phyloP scores from a whole-genome alignment of 768 basidiomycete species.

The Sarcomyxa edulis region DNA sequence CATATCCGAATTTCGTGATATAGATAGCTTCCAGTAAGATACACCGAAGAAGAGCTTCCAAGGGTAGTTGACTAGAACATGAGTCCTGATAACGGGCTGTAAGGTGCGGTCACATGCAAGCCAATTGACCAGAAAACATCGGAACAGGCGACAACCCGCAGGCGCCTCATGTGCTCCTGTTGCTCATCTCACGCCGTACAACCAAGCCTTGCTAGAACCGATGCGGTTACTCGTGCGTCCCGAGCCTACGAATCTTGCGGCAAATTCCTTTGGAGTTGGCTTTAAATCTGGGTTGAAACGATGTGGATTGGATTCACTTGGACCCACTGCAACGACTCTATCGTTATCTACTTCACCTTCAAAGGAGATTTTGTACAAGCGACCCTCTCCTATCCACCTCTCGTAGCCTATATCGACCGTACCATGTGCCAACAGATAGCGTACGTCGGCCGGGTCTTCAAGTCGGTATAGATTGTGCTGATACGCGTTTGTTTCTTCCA shows the following conservation, averaged over 20 bases:
- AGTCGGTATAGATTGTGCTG: too few relatives aligned
- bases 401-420: too few relatives aligned
- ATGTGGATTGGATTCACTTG: constrained; percentile 7
- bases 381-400: constrained; percentile 2
- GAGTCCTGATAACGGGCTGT: too few relatives aligned
- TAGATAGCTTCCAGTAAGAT: too few relatives aligned
- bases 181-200: constrained; percentile 24
- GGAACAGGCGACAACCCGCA: constrained; percentile 5
- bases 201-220: constrained; percentile 19
- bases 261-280: constrained; percentile 22
- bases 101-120: too few relatives aligned
- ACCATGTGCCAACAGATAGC: constrained; percentile 74
- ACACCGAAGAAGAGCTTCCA: too few relatives aligned
- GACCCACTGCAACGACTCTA: too few relatives aligned
- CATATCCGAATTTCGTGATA: too few relatives aligned
- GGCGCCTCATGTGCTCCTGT: constrained; percentile 27
- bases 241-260: constrained; percentile 20
- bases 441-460: too few relatives aligned
- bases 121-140: constrained; percentile 4
- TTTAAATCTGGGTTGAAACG: constrained; percentile 9
- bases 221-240: constrained; percentile 24
- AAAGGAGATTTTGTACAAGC: constrained; percentile 4
- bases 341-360: too few relatives aligned
- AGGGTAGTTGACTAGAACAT: too few relatives aligned
- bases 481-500: too few relatives aligned